phyloP scores from a whole-genome alignment of 2,329 filamentous ascomycete species.

The Alternaria brassicicola region DNA sequence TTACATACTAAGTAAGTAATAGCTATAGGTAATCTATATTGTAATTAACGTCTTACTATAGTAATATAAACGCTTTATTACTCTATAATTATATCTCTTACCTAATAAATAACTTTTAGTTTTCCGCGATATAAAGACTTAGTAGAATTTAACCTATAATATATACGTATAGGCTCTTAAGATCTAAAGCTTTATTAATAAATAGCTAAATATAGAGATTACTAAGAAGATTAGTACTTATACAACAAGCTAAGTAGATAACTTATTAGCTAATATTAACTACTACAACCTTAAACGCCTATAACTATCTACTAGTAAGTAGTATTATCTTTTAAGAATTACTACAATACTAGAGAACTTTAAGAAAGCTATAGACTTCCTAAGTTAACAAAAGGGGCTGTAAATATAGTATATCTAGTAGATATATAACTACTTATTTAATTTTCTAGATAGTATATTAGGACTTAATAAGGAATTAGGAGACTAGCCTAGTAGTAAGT shows the following conservation, averaged over 20 bases:
- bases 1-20: neutral
- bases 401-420: neutral
- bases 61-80: neutral
- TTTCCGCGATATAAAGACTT: slow-evolving; percentile 6
- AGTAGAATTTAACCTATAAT: slow-evolving; percentile 16
- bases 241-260: no score
- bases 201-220: slow-evolving; percentile 15
- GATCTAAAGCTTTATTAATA: slow-evolving; percentile 14
- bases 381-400: neutral
- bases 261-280: no score
- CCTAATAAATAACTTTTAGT: neutral
- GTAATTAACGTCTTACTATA: neutral
- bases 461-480: neutral
- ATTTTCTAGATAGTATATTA: neutral
- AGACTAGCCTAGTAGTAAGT: neutral
- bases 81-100: neutral
- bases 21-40: neutral
- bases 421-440: neutral
- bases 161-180: slow-evolving; percentile 9
- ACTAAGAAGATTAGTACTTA: neutral
- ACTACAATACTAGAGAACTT: neutral
- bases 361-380: neutral
- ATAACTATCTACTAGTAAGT: neutral
- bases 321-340: neutral
- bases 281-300: neutral